Conservation (phyloP, 805 yeast genomes). For the Babjeviella inositovora region DNA sequence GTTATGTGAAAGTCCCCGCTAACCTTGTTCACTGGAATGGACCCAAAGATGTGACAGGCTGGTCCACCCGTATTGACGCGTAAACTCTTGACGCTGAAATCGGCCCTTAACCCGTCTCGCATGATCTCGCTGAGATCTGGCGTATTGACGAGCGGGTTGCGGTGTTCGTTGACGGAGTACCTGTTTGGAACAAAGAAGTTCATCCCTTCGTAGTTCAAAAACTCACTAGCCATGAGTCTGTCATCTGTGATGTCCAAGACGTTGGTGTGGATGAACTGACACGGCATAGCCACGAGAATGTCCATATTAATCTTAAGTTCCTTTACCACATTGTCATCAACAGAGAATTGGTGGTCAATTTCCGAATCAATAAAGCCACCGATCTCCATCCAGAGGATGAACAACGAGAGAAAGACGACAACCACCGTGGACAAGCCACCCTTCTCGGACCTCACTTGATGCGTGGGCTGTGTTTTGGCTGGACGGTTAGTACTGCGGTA, state of each 20-base stretch:
- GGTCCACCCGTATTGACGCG: slow-evolving; percentile 37
- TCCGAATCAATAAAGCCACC: slow-evolving; percentile 78
- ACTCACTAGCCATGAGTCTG: slow-evolving; percentile 60
- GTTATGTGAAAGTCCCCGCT: slow-evolving; percentile 77
- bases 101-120: slow-evolving; percentile 51
- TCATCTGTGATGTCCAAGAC: slow-evolving; percentile 71
- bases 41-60: slow-evolving; percentile 79
- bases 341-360: slow-evolving; percentile 61
- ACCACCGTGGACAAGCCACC: slow-evolving; percentile 65
- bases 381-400: slow-evolving; percentile 69
- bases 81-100: slow-evolving; percentile 28
- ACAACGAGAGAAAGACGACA: slow-evolving; percentile 42
- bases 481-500: slow-evolving; percentile 2
- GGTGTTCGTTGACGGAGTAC: slow-evolving; percentile 26
- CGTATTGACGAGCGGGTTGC: slow-evolving; percentile 24
- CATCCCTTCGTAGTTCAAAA: slow-evolving; percentile 54
- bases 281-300: slow-evolving; percentile 70
- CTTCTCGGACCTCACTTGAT: slow-evolving; percentile 55
- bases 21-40: slow-evolving; percentile 73
- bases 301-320: slow-evolving; percentile 63
- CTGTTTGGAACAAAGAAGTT: slow-evolving; percentile 34
- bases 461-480: slow-evolving; percentile 59
- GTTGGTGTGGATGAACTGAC: slow-evolving; percentile 58
- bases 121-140: slow-evolving; percentile 56
- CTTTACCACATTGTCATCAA: slow-evolving; percentile 43